Conservation (phyloP, 371 early-diverging fungal species). For the Phascolomyces articulosus region DNA sequence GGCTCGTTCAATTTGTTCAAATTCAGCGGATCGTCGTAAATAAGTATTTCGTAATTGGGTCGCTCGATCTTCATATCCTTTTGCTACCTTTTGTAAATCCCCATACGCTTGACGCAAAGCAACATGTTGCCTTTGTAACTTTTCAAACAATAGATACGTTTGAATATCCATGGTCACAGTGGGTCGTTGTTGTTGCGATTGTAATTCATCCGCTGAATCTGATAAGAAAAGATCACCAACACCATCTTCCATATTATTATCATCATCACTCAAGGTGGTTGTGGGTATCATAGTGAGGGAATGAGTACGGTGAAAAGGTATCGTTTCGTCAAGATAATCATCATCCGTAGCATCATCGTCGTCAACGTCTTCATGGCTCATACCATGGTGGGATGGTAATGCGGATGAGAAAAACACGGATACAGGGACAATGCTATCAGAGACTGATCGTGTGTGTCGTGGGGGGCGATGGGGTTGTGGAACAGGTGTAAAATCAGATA, state of each 20-base stretch:
- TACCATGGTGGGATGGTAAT: neutral
- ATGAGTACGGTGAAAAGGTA: slow-evolving; percentile 12
- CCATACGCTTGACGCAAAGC: slow-evolving; percentile 22
- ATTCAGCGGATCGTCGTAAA: slow-evolving; percentile 29
- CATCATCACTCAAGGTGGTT: slow-evolving; percentile 4
- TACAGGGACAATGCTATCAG: slow-evolving; percentile 17
- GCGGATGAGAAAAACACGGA: neutral
- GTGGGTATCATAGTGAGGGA: slow-evolving; percentile 20
- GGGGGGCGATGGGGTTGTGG: slow-evolving; percentile 10
- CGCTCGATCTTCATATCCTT: slow-evolving; percentile 35
- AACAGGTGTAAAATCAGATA: slow-evolving; percentile 23
- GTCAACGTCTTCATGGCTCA: neutral
- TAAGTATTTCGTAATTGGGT: slow-evolving; percentile 30
- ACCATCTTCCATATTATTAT: neutral
- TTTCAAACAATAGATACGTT: slow-evolving; percentile 42
- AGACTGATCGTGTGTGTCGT: slow-evolving; percentile 29
- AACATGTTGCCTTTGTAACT: slow-evolving; percentile 36
- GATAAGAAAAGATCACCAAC: neutral
- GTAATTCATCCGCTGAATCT: neutral
- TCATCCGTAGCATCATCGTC: neutral
- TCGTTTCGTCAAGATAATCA: neutral
- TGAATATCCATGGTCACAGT: slow-evolving; percentile 33
- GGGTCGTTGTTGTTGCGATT: slow-evolving; percentile 15
- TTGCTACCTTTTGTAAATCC: slow-evolving; percentile 29
- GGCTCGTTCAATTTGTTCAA: slow-evolving; percentile 29